Base-by-base conservation (phyloP, 1,284 basidiomycete species). In the Blastosporella zonata region DNA sequence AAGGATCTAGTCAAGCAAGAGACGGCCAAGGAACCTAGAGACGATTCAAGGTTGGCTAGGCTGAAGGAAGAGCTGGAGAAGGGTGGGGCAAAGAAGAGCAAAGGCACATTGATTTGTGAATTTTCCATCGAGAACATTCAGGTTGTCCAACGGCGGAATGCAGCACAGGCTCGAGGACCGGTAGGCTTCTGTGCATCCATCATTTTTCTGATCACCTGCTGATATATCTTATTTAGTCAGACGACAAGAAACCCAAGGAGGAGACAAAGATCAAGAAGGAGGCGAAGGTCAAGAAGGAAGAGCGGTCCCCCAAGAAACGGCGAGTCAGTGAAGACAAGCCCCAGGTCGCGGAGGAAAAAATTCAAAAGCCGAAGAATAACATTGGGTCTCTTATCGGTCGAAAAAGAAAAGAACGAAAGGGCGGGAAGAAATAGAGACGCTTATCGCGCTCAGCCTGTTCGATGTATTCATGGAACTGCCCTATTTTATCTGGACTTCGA, bases 121-220 rank as follows among this genome's bases (percentile, higher is more conserved):
- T 96, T 95, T 67, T 93, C 90, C 33, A 90, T 96, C 48, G 92
- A 97, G 74, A 97, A 97, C 61, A 75, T 92, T 3, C 89, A 94
- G 67, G 92, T 95, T 18, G 81, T 91, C 21, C 83, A 87, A 52
- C 72, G 88, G 48, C 73, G 89, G 53, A 71, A 73, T 41, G 74
- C 77, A 2, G 56, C 61, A 10, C 72, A 73, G 43, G 69, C 72
- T 54, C 67, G 70, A 44, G 70, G 43, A 35, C 50, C 47, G 29
- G 64, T 68, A 33, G 40, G 63, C 55, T 4, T 22, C 27, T 43
- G 21, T 50, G 0, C 46, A 5, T 35, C 1, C 29, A 34, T 3
- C 17, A 36, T 31, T n/a, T 29, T 17, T 4, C 34, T 41, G 1
- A 18, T 40, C 35, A 31, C 21, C 25, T 45, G 38, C 35, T 25